Conservation (phyloP, 495 filamentous ascomycete genomes). For the Xylaria scruposa region DNA sequence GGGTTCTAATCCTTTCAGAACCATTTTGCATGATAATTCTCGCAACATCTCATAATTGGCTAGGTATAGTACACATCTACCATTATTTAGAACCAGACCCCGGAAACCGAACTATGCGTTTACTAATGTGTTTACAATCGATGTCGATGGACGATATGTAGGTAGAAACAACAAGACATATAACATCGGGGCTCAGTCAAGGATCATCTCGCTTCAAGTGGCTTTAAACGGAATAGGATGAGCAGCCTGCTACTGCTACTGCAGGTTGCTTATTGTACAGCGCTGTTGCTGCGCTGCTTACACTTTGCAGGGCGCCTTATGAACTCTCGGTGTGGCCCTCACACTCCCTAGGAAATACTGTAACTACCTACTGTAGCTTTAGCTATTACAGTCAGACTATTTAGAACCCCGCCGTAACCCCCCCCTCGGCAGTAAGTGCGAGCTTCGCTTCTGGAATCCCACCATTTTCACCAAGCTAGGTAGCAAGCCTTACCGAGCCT, state of each 20-base stretch:
- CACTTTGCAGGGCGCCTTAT: conserved; percentile 5
- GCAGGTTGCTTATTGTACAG: conserved; percentile 21
- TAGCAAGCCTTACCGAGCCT: not conserved
- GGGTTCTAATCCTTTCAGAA: conserved; percentile 13
- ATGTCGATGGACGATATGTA: not conserved
- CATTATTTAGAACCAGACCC: too few species aligned
- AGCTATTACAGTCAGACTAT: conserved; percentile 18
- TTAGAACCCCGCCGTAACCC: not conserved
- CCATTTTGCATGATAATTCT: conserved; percentile 1
- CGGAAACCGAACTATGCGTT: conserved; percentile 9
- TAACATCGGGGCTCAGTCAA: not conserved
- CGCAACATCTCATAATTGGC: not conserved
- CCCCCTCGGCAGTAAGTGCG: conserved; percentile 15
- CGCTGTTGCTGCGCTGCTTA: conserved; percentile 9
- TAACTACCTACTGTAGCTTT: too few species aligned
- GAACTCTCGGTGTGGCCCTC: conserved; percentile 22
- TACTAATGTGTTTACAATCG: not conserved
- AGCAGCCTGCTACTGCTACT: not conserved
- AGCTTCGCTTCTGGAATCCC: conserved; percentile 19
- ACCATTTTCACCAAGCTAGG: not conserved
- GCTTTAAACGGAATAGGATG: not conserved
- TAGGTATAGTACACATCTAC: not conserved
- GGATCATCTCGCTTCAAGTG: conserved; percentile 6
- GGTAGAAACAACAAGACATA: not conserved
- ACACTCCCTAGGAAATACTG: not conserved